Conservation (phyloP, 257 asterid genomes). For the Solanum peruvianum region DNA sequence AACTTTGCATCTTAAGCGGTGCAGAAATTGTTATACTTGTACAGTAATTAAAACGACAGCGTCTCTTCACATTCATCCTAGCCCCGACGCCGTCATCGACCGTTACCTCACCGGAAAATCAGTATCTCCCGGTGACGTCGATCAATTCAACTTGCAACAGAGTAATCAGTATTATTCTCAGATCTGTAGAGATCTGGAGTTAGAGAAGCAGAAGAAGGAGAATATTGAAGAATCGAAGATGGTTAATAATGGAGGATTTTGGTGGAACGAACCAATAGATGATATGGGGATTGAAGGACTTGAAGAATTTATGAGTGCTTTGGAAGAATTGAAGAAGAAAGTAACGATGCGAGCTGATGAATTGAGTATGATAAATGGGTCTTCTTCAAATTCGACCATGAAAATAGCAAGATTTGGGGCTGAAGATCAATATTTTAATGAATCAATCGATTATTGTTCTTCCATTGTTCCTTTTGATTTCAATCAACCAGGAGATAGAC, state of each 20-base stretch:
- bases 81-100: background rate
- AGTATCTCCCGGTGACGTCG: background rate
- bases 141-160: background rate
- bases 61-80: slow-evolving; percentile 11
- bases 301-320: slow-evolving; percentile 14
- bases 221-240: background rate
- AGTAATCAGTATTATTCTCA: slow-evolving; percentile 7
- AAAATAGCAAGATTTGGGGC: background rate
- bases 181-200: background rate
- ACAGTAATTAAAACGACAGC: slow-evolving; percentile 15
- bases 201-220: background rate
- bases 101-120: background rate
- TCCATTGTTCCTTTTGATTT: background rate
- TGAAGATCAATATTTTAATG: background rate
- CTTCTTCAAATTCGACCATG: background rate
- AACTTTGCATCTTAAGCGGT: slow-evolving; percentile 19
- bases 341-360: slow-evolving; percentile 12
- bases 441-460: background rate
- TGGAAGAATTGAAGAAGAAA: slow-evolving; percentile 22
- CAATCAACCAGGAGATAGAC: background rate
- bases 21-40: slow-evolving; percentile 17
- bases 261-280: slow-evolving; percentile 33
- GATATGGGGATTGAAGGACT: slow-evolving; percentile 27
- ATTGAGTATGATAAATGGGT: background rate
- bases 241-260: background rate